phyloP scores from a whole-genome alignment of 495 filamentous ascomycete species.

The Daldinia concentrica region DNA sequence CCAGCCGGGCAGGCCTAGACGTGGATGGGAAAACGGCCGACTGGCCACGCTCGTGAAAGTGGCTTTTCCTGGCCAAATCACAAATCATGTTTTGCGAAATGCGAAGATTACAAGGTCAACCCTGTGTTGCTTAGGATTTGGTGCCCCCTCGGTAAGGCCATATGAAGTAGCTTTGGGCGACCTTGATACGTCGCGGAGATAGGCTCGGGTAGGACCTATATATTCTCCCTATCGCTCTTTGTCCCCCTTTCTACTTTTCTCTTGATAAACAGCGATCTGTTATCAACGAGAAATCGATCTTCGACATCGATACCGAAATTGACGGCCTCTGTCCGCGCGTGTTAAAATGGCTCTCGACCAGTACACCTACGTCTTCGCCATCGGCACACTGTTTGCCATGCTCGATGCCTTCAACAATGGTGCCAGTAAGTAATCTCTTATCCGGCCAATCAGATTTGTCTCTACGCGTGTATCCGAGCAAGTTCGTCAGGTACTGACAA shows the following conservation, averaged over 20 bases:
- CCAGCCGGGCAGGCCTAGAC: slow-evolving; percentile 23
- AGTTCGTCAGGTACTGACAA: slow-evolving; percentile 55
- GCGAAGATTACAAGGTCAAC: slow-evolving; percentile 14
- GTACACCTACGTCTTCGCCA: slow-evolving; percentile 70
- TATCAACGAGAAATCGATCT: slow-evolving; percentile 1
- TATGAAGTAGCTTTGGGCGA: slow-evolving; percentile 8
- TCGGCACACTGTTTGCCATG: slow-evolving; percentile 73
- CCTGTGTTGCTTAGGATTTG: not conserved
- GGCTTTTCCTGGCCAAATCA: slow-evolving; percentile 18
- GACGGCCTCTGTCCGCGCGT: slow-evolving; percentile 4
- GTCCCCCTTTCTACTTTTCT: slow-evolving; percentile 1
- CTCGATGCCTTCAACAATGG: slow-evolving; percentile 74
- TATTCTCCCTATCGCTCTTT: slow-evolving; percentile 26
- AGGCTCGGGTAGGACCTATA: slow-evolving; percentile 30
- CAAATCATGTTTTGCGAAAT: slow-evolving; percentile 22
- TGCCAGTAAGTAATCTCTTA: slow-evolving; percentile 59
- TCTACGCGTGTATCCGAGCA: not conserved
- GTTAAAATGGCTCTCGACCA: slow-evolving; percentile 61
- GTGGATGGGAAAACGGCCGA: slow-evolving; percentile 13
- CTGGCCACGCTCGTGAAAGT: slow-evolving; percentile 20
- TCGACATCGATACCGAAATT: slow-evolving; percentile 17
- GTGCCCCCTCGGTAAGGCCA: slow-evolving; percentile 33
- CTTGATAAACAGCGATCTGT: slow-evolving; percentile 19
- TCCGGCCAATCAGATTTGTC: not conserved
- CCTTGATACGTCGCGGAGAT: slow-evolving; percentile 1